Evolutionary conservation across 2,329 filamentous ascomycete genomes (phyloP).

Genomic region (Chaetomiaceae sp.): DNA sequence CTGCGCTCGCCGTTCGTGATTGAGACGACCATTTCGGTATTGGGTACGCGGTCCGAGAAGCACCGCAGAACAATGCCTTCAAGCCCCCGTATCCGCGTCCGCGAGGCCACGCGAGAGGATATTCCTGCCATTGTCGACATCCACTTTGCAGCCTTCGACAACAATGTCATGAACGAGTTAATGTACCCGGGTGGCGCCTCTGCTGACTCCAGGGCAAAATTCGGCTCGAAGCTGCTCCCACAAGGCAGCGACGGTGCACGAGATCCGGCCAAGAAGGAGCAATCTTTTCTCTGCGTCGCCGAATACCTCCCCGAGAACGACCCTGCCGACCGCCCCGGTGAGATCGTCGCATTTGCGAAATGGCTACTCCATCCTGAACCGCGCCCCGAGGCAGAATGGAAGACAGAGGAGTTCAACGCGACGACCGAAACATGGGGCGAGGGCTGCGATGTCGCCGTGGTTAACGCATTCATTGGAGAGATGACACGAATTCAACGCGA

Average conservation of each 20-base stretch:
- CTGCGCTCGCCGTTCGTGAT: neutral
- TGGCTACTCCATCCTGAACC: slow-evolving; percentile 25
- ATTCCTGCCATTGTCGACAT: slow-evolving; percentile 18
- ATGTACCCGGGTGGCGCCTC: slow-evolving; percentile 26
- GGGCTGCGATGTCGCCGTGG: slow-evolving; percentile 21
- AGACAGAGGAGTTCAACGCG: slow-evolving; percentile 5
- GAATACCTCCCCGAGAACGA: slow-evolving; percentile 23
- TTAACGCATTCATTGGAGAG: slow-evolving; percentile 27
- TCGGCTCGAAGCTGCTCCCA: slow-evolving; percentile 19
- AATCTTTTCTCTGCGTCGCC: slow-evolving; percentile 25
- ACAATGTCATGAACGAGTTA: slow-evolving; percentile 24
- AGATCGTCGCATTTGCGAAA: slow-evolving; percentile 31
- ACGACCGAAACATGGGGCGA: slow-evolving; percentile 25
- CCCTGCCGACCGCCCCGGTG: slow-evolving; percentile 11
- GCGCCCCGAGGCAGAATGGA: slow-evolving; percentile 29
- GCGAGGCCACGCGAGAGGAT: slow-evolving; percentile 24
- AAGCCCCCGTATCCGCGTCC: slow-evolving; percentile 23
- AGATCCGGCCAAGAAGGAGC: slow-evolving; percentile 2
- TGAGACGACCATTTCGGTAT: neutral
- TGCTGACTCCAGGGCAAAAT: slow-evolving; percentile 16
- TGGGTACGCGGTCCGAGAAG: neutral
- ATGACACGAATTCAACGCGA: slow-evolving; percentile 21
- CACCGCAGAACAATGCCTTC: neutral
- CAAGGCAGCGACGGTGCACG: neutral
- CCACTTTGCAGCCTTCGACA: slow-evolving; percentile 24